A percentile compares a stretch with the other conserved stretches of the same genome.
Evolutionary conservation across 2,329 filamentous ascomycete genomes (phyloP).

Genomic region (Penicillium nordicum): DNA sequence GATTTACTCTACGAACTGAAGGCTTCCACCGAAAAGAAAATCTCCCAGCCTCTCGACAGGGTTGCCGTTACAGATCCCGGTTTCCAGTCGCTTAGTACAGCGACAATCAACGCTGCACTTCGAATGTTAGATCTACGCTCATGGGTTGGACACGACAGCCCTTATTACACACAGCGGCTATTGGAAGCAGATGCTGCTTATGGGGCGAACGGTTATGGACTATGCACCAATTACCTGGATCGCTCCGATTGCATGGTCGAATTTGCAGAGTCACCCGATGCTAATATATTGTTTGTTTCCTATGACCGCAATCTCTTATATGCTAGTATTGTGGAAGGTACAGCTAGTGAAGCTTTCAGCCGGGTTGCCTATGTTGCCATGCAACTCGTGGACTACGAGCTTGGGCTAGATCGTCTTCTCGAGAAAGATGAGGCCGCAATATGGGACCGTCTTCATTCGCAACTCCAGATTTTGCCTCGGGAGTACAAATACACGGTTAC

Average conservation of each 20-base stretch:
- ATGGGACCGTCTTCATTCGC: slow-evolving; percentile 4
- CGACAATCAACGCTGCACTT: slow-evolving; percentile 10
- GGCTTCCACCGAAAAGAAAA: background rate
- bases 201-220: slow-evolving; percentile 8
- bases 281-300: slow-evolving; percentile 1
- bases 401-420: slow-evolving; percentile 11
- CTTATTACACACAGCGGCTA: slow-evolving; percentile 2
- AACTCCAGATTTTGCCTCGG: slow-evolving; percentile 6
- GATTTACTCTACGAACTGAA: slow-evolving; percentile 11
- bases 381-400: slow-evolving; percentile 6
- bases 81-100: background rate
- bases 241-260: slow-evolving; percentile 2
- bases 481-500: slow-evolving; percentile 1
- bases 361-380: background rate
- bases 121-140: slow-evolving; percentile 3
- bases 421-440: background rate
- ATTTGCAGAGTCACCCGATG: background rate
- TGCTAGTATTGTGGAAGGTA: background rate
- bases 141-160: slow-evolving; percentile 5
- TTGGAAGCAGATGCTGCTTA: slow-evolving; percentile 12
- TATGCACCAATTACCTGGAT: slow-evolving; percentile 9
- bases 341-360: background rate
- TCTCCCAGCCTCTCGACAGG: slow-evolving; percentile 7
- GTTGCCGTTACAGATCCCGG: slow-evolving; percentile 13
- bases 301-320: slow-evolving; percentile 10